These are phyloP conservation scores for Bromus sterilis DNA, from an alignment of 176 grass and related monocot genomes.

Conservation along the genomic window DNA sequence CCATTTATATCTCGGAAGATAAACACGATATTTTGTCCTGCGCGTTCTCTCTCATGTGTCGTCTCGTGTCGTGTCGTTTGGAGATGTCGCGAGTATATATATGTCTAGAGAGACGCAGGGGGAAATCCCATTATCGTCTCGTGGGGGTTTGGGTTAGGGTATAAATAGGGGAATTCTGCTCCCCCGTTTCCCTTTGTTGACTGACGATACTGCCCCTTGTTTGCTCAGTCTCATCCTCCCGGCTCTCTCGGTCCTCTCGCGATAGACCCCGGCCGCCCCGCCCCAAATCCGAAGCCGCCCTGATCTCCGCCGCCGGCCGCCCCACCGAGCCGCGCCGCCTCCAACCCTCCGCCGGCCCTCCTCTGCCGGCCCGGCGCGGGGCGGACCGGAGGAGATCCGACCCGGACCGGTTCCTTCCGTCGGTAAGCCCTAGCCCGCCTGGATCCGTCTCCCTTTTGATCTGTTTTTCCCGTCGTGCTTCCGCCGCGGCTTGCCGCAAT, in stretches of 20 bases:
- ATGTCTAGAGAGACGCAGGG: background rate
- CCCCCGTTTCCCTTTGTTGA: background rate
- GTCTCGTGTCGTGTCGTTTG: background rate
- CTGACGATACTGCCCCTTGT: constrained; percentile 20
- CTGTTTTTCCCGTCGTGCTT: background rate
- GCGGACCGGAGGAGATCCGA: constrained; percentile 22
- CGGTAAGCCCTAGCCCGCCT: constrained; percentile 30
- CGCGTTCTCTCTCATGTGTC: background rate
- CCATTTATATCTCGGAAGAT: no score
- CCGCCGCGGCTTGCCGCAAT: background rate
- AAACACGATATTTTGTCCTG: background rate
- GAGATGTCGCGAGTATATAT: background rate
- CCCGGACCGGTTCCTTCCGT: background rate
- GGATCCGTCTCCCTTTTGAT: constrained; percentile 3
- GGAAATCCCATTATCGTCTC: background rate
- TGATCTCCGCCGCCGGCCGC: constrained; percentile 16
- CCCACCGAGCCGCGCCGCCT: background rate
- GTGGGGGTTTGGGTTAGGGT: no score
- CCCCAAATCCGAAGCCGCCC: constrained; percentile 29
- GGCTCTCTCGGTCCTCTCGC: constrained; percentile 14
- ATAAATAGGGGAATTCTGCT: constrained; percentile 10
- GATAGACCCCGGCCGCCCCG: constrained; percentile 9
- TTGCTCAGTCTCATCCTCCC: constrained; percentile 20
- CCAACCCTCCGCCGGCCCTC: background rate
- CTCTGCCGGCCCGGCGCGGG: background rate